Conservation (phyloP, 257 asterid genomes). For the Capsicum rhomboideum region DNA sequence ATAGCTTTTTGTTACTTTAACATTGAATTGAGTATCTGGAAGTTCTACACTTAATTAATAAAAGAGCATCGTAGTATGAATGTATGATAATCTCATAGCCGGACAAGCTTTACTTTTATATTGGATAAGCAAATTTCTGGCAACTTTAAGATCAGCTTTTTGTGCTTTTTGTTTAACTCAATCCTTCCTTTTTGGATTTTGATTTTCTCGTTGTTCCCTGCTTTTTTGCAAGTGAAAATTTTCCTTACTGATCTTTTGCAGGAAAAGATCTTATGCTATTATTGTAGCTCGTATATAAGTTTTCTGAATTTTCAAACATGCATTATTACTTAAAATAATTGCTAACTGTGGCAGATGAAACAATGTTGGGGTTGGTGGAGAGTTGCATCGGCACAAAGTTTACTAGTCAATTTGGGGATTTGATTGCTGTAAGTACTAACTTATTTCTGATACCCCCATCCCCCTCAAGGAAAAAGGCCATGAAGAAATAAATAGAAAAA, state of each 20-base stretch:
- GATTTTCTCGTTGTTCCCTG: background rate
- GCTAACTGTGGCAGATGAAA: slow-evolving; percentile 43
- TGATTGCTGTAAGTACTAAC: slow-evolving; percentile 70
- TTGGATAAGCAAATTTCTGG: background rate
- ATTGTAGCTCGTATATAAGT: background rate
- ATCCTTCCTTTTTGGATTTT: background rate
- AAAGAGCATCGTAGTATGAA: background rate
- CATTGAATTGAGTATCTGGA: background rate
- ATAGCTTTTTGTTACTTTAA: background rate
- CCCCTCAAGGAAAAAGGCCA: background rate
- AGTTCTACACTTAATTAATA: background rate
- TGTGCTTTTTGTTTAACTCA: background rate
- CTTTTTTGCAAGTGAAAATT: background rate
- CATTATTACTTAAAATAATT: background rate
- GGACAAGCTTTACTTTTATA: background rate
- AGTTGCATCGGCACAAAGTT: slow-evolving; percentile 96
- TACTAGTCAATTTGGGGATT: slow-evolving; percentile 91
- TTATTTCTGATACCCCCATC: background rate
- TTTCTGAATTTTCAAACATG: background rate
- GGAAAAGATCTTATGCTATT: background rate
- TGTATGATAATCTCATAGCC: background rate
- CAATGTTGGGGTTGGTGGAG: slow-evolving; percentile 86
- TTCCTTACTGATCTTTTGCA: background rate
- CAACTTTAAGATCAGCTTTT: background rate
- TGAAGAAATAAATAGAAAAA: background rate